These are phyloP conservation scores for Calonectria hongkongensis DNA, from an alignment of 2,329 filamentous ascomycete genomes.

Conservation along the genomic window DNA sequence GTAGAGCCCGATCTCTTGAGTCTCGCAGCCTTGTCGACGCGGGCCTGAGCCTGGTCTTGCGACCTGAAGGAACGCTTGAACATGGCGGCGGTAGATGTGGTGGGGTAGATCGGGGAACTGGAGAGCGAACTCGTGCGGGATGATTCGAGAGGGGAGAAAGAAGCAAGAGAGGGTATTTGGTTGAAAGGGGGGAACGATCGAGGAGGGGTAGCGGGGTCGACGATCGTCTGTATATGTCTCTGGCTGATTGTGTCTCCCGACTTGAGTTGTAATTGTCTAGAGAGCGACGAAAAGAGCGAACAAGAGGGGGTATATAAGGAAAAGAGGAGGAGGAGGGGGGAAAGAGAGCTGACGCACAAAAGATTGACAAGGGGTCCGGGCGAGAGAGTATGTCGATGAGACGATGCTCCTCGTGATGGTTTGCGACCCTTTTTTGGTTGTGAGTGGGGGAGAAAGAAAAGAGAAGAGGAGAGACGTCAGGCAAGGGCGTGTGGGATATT, in stretches of 20 bases:
- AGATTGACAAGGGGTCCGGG: constrained; percentile 73
- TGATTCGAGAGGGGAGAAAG: constrained; percentile 45
- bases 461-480: constrained; percentile 56
- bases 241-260: constrained; percentile 43
- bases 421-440: constrained; percentile 76
- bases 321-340: constrained; percentile 55
- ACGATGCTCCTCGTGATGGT: constrained; percentile 71
- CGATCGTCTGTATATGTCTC: constrained; percentile 33
- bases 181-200: constrained; percentile 28
- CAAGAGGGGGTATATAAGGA: constrained; percentile 50
- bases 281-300: constrained; percentile 74
- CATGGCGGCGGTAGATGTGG: constrained; percentile 74
- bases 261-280: constrained; percentile 58
- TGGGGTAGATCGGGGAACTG: constrained; percentile 43
- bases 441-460: constrained; percentile 71
- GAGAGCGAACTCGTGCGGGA: constrained; percentile 55
- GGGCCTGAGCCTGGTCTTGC: constrained; percentile 76
- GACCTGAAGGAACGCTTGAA: constrained; percentile 94
- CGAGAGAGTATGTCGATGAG: constrained; percentile 69
- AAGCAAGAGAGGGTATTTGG: constrained; percentile 34
- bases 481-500: constrained; percentile 50
- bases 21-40: constrained; percentile 91
- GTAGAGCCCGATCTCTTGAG: constrained; percentile 76
- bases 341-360: constrained; percentile 63
- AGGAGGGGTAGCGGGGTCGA: constrained; percentile 30